These are phyloP conservation scores for Ustulina deusta DNA, from an alignment of 2,329 filamentous ascomycete species.

Conservation along the genomic window DNA sequence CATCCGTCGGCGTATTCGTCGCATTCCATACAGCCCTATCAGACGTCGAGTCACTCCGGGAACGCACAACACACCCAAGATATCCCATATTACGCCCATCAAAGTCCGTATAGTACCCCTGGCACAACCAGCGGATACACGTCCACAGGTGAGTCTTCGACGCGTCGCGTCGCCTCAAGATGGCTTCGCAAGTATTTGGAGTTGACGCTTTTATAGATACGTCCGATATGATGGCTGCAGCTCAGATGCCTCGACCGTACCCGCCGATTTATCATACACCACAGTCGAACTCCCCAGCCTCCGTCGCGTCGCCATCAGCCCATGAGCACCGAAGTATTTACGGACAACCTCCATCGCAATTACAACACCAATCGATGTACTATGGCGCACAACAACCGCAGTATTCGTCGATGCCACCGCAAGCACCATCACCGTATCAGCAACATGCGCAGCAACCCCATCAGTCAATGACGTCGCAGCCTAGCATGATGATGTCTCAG, in stretches of 20 bases:
- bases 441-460: slow-evolving; percentile 68
- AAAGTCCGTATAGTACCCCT: slow-evolving; percentile 85
- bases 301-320: slow-evolving; percentile 87
- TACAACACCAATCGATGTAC: slow-evolving; percentile 87
- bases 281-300: slow-evolving; percentile 93
- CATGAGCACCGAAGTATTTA: slow-evolving; percentile 93
- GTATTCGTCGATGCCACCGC: slow-evolving; percentile 74
- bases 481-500: slow-evolving; percentile 76
- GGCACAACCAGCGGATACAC: slow-evolving; percentile 86
- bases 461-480: slow-evolving; percentile 72
- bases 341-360: slow-evolving; percentile 80
- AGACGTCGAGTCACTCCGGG: slow-evolving; percentile 71
- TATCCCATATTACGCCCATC: slow-evolving; percentile 80
- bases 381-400: slow-evolving; percentile 69
- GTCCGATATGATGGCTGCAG: slow-evolving; percentile 75
- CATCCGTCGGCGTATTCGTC: slow-evolving; percentile 77
- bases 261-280: slow-evolving; percentile 96
- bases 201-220: slow-evolving; percentile 59
- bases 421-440: slow-evolving; percentile 72
- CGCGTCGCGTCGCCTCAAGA: slow-evolving; percentile 36
- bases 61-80: slow-evolving; percentile 74
- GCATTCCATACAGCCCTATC: slow-evolving; percentile 76
- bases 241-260: slow-evolving; percentile 80
- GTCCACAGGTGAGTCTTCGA: slow-evolving; percentile 77
- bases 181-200: slow-evolving; percentile 23